Evolutionary conservation across 108 stramenopile genomes (phyloP).

Genomic region (Cyclotella sp.): DNA sequence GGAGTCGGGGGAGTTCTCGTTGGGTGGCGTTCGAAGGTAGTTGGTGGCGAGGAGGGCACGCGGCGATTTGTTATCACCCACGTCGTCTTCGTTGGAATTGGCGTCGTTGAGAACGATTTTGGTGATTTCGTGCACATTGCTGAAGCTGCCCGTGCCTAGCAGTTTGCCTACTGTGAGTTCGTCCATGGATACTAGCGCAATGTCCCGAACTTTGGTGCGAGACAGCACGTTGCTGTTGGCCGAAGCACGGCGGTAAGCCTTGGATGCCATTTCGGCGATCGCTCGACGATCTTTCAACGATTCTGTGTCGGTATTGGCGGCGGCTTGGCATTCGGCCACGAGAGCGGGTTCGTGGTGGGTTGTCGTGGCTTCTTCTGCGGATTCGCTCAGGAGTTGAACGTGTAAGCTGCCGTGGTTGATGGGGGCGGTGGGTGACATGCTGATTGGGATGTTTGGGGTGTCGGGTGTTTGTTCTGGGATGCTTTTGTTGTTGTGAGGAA

Average conservation of each 20-base stretch:
- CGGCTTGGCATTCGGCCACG: neutral
- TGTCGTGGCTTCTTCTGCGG: neutral
- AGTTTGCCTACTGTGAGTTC: slow-evolving; percentile 47
- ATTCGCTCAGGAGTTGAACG: neutral
- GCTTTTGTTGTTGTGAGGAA: too few relatives aligned
- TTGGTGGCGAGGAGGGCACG: neutral
- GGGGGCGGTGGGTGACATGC: too few relatives aligned
- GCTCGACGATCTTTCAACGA: neutral
- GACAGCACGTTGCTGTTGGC: slow-evolving; percentile 31
- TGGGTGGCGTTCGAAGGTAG: neutral
- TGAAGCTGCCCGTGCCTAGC: slow-evolving; percentile 69
- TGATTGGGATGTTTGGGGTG: too few relatives aligned
- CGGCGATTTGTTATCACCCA: neutral
- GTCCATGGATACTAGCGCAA: slow-evolving; percentile 26
- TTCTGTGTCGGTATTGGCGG: neutral
- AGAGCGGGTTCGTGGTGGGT: neutral
- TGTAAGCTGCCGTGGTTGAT: too few relatives aligned
- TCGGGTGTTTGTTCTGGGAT: too few relatives aligned
- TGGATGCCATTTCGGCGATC: slow-evolving; percentile 27
- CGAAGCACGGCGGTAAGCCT: slow-evolving; percentile 27
- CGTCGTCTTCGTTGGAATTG: neutral
- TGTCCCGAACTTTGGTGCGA: slow-evolving; percentile 10
- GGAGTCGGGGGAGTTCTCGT: neutral
- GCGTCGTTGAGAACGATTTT: slow-evolving; percentile 15
- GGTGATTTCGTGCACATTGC: slow-evolving; percentile 64